These are phyloP conservation scores for Rhododendron simsii DNA, from an alignment of 148 eudicot species.

Conservation along the genomic window DNA sequence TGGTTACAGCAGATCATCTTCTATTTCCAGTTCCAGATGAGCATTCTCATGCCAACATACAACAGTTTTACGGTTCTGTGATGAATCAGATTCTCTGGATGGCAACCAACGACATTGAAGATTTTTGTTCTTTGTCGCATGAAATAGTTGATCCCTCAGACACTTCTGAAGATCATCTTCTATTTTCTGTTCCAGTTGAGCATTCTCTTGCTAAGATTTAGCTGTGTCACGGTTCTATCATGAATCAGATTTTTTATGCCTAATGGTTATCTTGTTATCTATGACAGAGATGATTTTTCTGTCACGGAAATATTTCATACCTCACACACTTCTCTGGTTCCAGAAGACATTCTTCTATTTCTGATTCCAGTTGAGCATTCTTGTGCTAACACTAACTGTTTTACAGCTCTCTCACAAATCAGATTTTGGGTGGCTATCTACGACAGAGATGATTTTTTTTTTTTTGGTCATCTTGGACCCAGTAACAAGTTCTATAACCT, in stretches of 20 bases:
- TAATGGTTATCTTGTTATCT: not conserved
- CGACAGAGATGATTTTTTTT: not conserved
- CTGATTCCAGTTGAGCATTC: not conserved
- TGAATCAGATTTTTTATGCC: not conserved
- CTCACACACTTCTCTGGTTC: not conserved
- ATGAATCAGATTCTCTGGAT: not conserved
- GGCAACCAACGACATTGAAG: not conserved
- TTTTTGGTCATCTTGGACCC: not conserved
- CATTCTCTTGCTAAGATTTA: not conserved
- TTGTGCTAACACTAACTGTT: not conserved
- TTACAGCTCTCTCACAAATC: not conserved
- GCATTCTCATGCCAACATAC: not conserved
- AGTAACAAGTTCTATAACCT: not conserved
- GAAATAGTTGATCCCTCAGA: not conserved
- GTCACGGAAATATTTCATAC: not conserved
- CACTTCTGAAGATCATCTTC: not conserved
- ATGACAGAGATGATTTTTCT: not conserved
- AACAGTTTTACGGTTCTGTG: not conserved
- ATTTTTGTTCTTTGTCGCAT: not conserved
- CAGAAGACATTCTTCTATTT: not conserved
- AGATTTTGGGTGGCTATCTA: not conserved
- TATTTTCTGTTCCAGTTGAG: not conserved
- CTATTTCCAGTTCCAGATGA: not conserved
- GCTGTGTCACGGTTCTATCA: not conserved
- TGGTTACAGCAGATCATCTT: not conserved